Conservation (phyloP, 257 asterid species). For the Solanum boliviense region DNA sequence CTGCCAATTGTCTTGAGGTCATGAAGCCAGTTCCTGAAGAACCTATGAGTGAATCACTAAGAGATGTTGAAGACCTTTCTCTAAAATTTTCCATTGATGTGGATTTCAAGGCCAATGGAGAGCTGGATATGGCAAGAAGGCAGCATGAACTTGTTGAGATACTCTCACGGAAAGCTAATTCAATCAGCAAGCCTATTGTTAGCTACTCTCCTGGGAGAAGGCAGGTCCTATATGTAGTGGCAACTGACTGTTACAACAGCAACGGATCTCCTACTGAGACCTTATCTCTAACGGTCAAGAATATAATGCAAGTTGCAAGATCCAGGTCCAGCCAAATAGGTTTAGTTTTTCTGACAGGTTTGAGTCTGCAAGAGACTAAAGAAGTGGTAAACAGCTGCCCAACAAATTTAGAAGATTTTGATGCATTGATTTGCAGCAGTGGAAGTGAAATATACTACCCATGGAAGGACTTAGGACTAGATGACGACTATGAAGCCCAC, state of each 20-base stretch:
- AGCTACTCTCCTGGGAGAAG: slow-evolving; percentile 54
- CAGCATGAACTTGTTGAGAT: slow-evolving; percentile 41
- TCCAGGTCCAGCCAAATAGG: slow-evolving; percentile 42
- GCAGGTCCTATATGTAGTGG: slow-evolving; percentile 38
- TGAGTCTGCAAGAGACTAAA: slow-evolving; percentile 37
- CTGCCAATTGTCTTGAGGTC: slow-evolving; percentile 32
- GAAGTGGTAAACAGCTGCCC: slow-evolving; percentile 26
- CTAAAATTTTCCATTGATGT: slow-evolving; percentile 41
- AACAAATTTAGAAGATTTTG: slow-evolving; percentile 34
- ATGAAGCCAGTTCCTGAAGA: slow-evolving; percentile 40
- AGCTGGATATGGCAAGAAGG: slow-evolving; percentile 25
- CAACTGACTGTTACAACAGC: slow-evolving; percentile 40
- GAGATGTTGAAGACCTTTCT: slow-evolving; percentile 50
- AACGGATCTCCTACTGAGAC: slow-evolving; percentile 28
- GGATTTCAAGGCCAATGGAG: slow-evolving; percentile 37
- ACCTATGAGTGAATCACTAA: slow-evolving; percentile 51
- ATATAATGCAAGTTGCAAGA: slow-evolving; percentile 37
- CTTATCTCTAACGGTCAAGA: slow-evolving; percentile 34
- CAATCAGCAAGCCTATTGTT: slow-evolving; percentile 14
- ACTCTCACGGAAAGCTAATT: slow-evolving; percentile 28
- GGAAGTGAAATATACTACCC: slow-evolving; percentile 63
- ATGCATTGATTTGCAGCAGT: slow-evolving; percentile 51
- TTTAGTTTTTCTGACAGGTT: slow-evolving; percentile 37
- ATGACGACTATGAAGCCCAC: slow-evolving; percentile 52
- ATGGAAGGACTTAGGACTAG: slow-evolving; percentile 42